Evolutionary conservation across 768 basidiomycete genomes (phyloP).

Genomic region (Boletus bicolor): DNA sequence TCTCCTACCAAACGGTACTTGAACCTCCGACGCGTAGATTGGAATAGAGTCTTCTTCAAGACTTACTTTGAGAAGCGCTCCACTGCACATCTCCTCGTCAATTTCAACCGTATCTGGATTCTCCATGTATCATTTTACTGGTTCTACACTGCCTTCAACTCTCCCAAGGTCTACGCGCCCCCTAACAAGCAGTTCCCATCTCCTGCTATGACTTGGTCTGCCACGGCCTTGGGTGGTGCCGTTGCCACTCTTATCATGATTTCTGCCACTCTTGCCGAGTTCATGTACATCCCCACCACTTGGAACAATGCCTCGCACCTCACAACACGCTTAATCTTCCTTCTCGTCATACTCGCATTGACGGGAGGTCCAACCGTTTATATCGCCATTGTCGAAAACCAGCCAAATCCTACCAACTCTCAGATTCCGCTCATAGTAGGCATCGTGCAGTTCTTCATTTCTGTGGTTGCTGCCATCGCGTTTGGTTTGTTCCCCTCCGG

Average conservation of each 20-base stretch:
- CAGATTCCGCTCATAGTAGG: conserved; percentile 86
- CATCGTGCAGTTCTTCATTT: conserved; percentile 92
- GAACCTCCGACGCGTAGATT: conserved; percentile 89
- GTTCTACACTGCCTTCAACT: conserved; percentile 98
- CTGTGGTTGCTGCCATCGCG: conserved; percentile 73
- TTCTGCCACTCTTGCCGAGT: conserved; percentile 88
- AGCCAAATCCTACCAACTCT: conserved; percentile 42
- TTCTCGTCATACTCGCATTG: conserved; percentile 87
- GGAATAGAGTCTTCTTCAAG: conserved; percentile 97
- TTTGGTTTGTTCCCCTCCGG: conserved; percentile 94
- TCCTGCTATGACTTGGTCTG: conserved; percentile 91
- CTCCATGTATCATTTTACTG: conserved; percentile 90
- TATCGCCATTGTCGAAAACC: conserved; percentile 79
- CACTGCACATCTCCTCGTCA: conserved; percentile 88
- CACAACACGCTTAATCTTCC: conserved; percentile 88
- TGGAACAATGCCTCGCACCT: conserved; percentile 99
- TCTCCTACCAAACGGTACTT: conserved; percentile 91
- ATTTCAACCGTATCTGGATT: conserved; percentile 99
- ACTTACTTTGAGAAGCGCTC: conserved; percentile 98
- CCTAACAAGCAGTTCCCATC: conserved; percentile 63
- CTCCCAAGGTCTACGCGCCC: conserved; percentile 86
- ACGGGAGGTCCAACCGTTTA: conserved; percentile 94
- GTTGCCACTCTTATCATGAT: conserved; percentile 95
- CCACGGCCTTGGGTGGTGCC: conserved; percentile 91
- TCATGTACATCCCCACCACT: conserved; percentile 94